Evolutionary conservation across 2,329 filamentous ascomycete species (phyloP).

Genomic region (Aureobasidium musti): DNA sequence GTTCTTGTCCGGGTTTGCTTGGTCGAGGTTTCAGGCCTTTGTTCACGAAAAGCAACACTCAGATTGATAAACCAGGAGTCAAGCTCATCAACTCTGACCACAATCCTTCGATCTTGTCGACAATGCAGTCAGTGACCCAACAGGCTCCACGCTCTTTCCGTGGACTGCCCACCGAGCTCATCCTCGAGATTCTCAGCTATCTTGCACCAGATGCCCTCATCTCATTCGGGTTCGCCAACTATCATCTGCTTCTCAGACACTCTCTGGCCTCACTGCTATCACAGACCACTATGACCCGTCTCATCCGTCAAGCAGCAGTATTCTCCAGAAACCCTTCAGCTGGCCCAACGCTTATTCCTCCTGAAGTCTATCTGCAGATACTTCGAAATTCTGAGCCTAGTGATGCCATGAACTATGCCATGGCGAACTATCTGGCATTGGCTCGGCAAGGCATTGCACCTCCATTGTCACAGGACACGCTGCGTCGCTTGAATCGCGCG

Average conservation of each 20-base stretch:
- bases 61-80: constrained; percentile 28
- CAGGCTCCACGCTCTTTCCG: constrained; percentile 42
- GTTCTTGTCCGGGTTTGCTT: constrained; percentile 53
- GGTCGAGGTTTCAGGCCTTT: constrained; percentile 36
- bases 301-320: background rate
- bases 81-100: background rate
- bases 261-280: constrained; percentile 43
- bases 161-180: constrained; percentile 50
- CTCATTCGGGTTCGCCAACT: constrained; percentile 51
- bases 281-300: constrained; percentile 34
- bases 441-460: constrained; percentile 42
- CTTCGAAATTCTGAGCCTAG: constrained; percentile 43
- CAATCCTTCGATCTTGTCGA: background rate
- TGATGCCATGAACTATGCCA: constrained; percentile 45
- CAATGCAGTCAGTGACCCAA: constrained; percentile 4
- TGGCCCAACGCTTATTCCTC: constrained; percentile 42
- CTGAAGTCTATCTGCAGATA: constrained; percentile 47
- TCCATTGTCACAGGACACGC: constrained; percentile 36
- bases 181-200: constrained; percentile 49
- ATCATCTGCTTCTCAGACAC: constrained; percentile 47
- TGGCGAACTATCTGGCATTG: constrained; percentile 43
- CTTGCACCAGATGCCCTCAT: constrained; percentile 47
- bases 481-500: constrained; percentile 36
- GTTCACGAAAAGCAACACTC: constrained; percentile 29
- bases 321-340: constrained; percentile 37